A percentile compares a stretch with the other conserved stretches of the same genome.
Evolutionary conservation across 2,329 filamentous ascomycete species (phyloP).

Genomic region (Neopestalotiopsis rosae): DNA sequence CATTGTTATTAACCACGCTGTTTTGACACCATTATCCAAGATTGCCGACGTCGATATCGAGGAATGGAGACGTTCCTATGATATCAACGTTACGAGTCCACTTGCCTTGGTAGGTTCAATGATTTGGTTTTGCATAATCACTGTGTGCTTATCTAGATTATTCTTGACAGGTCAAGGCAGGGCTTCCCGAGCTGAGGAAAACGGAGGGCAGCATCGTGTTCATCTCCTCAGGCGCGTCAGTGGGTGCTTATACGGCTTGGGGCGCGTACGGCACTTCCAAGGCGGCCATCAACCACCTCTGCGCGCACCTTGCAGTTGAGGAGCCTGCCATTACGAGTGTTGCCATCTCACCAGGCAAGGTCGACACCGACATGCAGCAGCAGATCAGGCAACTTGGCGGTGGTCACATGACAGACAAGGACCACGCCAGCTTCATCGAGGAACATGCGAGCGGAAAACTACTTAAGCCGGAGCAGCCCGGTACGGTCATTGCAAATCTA

Average conservation of each 20-base stretch:
- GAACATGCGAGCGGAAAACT: slow-evolving; percentile 74
- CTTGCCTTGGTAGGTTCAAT: slow-evolving; percentile 70
- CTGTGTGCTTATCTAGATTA: neutral
- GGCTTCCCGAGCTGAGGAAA: slow-evolving; percentile 71
- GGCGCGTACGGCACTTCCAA: slow-evolving; percentile 83
- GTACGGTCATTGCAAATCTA: slow-evolving; percentile 83
- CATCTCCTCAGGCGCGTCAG: slow-evolving; percentile 79
- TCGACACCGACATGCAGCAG: slow-evolving; percentile 91
- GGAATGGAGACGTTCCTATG: slow-evolving; percentile 78
- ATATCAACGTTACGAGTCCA: slow-evolving; percentile 86
- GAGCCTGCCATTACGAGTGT: slow-evolving; percentile 78
- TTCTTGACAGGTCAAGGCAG: slow-evolving; percentile 66
- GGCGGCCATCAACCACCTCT: slow-evolving; percentile 82
- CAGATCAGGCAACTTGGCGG: slow-evolving; percentile 70
- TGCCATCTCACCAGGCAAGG: slow-evolving; percentile 77
- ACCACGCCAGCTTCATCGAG: slow-evolving; percentile 71
- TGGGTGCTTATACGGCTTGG: slow-evolving; percentile 72
- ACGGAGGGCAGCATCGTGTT: slow-evolving; percentile 76
- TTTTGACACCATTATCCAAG: slow-evolving; percentile 75
- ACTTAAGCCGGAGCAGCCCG: slow-evolving; percentile 82
- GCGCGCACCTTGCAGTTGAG: slow-evolving; percentile 74
- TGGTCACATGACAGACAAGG: slow-evolving; percentile 54
- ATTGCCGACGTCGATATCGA: slow-evolving; percentile 71
- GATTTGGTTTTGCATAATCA: neutral
- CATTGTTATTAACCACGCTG: slow-evolving; percentile 87